These are phyloP conservation scores for Paramecium pentaurelia DNA, from an alignment of 73 alveolate species.

Conservation along the genomic window DNA sequence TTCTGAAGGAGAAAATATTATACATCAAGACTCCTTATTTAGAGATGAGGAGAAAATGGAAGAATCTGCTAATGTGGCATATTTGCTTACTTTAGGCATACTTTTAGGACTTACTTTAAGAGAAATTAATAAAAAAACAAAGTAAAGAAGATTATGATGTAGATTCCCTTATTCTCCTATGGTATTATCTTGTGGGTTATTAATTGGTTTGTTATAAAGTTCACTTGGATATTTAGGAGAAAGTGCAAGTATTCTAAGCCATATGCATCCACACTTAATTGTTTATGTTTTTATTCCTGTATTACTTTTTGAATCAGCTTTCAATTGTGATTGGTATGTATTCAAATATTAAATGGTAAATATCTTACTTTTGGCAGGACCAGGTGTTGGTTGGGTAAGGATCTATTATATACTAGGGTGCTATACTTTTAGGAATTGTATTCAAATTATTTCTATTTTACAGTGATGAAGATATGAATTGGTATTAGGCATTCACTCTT, in stretches of 20 bases:
- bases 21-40: not conserved
- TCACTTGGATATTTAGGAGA: conserved; percentile 41
- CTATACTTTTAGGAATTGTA: conserved; percentile 64
- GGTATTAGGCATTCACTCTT: conserved; percentile 66
- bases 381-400: conserved; percentile 49
- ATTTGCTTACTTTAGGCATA: not conserved
- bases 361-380: conserved; percentile 58
- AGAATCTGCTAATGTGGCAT: not conserved
- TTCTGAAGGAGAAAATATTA: not conserved
- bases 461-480: conserved; percentile 64
- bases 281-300: conserved; percentile 54
- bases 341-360: conserved; percentile 48
- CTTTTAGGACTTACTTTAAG: conserved; percentile 30
- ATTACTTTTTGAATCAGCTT: conserved; percentile 63
- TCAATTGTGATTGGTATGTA: conserved; percentile 66
- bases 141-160: not conserved
- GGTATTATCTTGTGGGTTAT: conserved; percentile 52
- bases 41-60: conserved; percentile 46
- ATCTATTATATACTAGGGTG: not conserved
- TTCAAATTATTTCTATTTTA: conserved; percentile 62
- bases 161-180: conserved; percentile 67
- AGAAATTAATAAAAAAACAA: conserved; percentile 2
- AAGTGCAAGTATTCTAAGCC: conserved; percentile 53
- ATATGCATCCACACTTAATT: conserved; percentile 57
- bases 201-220: conserved; percentile 43